Base-by-base conservation (phyloP, 305 asterid genomes). In the Fraxinus nigra region DNA sequence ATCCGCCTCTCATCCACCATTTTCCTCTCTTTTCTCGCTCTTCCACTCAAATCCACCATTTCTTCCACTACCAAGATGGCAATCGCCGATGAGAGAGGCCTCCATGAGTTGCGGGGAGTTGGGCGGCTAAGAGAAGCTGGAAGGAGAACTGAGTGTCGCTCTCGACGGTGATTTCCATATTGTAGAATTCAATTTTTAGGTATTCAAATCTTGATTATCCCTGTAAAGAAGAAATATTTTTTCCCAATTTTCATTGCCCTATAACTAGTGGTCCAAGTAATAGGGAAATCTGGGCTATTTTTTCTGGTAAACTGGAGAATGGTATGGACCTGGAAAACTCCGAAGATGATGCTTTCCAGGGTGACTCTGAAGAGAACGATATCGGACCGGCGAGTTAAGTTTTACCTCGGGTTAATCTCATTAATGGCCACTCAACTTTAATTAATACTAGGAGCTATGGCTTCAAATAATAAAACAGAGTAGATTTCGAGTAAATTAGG, bases 311-410 rank as follows among this genome's bases (percentile, higher is more conserved):
- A 81, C 84, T 84, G 81, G 90, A 85, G 61, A 92, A 84, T 10
- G 87, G 85, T 6, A 84, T 78, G 80, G 91, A 84, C 89, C 92
- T 91, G 22, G 93, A 88, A 46, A 90, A 89, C 40, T 63, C 88
- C 10, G 90, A 86, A 20, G 92, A 90, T 63, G 90, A 79, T 37
- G 56, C 24, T 75, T 80, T 83, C 22, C 69, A 78, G 56, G 88
- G 84, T 24, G 85, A 80, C 75, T 76, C 86, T 76, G 81, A 86
- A 48, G 86, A 84, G 46, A 84, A 75, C 79, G 85, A 90, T 79
- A 78, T 24, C 83, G 85, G 81, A 77, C 86, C 87, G 72, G 98
- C 92, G 80, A 85, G 93, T 88, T 78, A 59, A 80, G 80, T 85
- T 77, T 79, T 82, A 20, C 67, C 32, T 20, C 30, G 26, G 11